These are phyloP conservation scores for Penicillium occitanis DNA, from an alignment of 2,329 filamentous ascomycete genomes.

Conservation along the genomic window DNA sequence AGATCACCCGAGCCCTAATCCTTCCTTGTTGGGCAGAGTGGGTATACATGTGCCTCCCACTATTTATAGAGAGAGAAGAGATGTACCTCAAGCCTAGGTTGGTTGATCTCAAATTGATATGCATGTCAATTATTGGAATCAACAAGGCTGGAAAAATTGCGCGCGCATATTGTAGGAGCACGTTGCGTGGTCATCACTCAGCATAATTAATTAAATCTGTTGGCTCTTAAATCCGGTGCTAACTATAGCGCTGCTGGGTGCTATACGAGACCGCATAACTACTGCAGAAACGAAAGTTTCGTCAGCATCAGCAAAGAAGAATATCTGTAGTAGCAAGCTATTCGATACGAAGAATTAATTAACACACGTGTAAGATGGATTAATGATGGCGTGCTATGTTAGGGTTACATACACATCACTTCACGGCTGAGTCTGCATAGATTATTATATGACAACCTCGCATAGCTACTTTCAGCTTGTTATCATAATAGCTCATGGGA, in stretches of 20 bases:
- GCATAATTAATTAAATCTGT: neutral
- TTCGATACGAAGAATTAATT: neutral
- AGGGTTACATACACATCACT: neutral
- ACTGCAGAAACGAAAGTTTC: neutral
- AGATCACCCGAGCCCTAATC: neutral
- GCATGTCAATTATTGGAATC: neutral
- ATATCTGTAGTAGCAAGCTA: neutral
- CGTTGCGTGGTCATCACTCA: neutral
- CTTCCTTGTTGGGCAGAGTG: neutral
- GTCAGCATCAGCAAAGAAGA: neutral
- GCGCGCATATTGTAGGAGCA: neutral
- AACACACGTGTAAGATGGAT: neutral
- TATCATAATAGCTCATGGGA: neutral
- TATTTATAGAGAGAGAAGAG: neutral
- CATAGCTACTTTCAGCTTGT: neutral
- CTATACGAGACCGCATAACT: neutral
- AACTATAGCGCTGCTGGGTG: neutral
- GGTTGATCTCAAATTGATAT: neutral
- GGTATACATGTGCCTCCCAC: neutral
- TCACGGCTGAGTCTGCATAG: neutral
- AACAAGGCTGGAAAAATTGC: neutral
- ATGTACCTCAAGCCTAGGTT: neutral
- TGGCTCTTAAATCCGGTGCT: neutral
- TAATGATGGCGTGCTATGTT: neutral
- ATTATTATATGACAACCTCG: neutral